Evolutionary conservation across 1,139 yeast genomes (phyloP).

Genomic region (Kurtzmaniella quercitrusa): DNA sequence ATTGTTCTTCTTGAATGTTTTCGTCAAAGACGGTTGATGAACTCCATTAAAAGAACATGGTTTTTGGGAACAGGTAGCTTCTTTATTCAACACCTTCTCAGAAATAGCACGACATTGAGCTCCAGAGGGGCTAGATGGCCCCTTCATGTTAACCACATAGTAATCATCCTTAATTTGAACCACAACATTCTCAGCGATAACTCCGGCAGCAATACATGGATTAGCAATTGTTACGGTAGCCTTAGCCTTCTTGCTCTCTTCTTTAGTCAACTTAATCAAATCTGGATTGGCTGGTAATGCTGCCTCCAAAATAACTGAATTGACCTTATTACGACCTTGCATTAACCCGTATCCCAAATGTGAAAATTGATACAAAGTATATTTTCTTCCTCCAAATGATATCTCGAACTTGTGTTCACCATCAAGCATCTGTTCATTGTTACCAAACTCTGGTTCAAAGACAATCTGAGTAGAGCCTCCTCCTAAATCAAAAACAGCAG

Average conservation of each 20-base stretch:
- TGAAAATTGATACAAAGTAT: constrained; percentile 86
- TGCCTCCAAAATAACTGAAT: constrained; percentile 51
- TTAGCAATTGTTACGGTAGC: constrained; percentile 47
- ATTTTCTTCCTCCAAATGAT: constrained; percentile 75
- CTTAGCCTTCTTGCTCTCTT: constrained; percentile 35
- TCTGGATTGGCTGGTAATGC: constrained; percentile 34
- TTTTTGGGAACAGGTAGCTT: constrained; percentile 60
- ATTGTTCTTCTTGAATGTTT: constrained; percentile 61
- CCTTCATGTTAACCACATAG: constrained; percentile 68
- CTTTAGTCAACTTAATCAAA: constrained; percentile 28
- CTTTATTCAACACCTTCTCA: constrained; percentile 79
- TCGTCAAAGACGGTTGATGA: constrained; percentile 87
- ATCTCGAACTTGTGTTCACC: constrained; percentile 88
- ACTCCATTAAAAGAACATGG: constrained; percentile 98
- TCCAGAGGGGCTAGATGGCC: constrained; percentile 51
- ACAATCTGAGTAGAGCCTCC: constrained; percentile 99
- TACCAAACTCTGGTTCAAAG: constrained; percentile 76
- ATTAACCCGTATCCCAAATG: constrained; percentile 94
- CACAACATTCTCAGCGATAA: constrained; percentile 46
- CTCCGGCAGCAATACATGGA: constrained; percentile 87
- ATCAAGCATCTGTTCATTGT: constrained; percentile 60
- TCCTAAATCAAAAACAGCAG: constrained; percentile 96
- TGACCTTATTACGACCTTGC: constrained; percentile 86
- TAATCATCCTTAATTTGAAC: constrained; percentile 49
- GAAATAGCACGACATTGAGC: constrained; percentile 83